phyloP scores from a whole-genome alignment of 495 filamentous ascomycete species.

The Aspergillus olivimuriae region DNA sequence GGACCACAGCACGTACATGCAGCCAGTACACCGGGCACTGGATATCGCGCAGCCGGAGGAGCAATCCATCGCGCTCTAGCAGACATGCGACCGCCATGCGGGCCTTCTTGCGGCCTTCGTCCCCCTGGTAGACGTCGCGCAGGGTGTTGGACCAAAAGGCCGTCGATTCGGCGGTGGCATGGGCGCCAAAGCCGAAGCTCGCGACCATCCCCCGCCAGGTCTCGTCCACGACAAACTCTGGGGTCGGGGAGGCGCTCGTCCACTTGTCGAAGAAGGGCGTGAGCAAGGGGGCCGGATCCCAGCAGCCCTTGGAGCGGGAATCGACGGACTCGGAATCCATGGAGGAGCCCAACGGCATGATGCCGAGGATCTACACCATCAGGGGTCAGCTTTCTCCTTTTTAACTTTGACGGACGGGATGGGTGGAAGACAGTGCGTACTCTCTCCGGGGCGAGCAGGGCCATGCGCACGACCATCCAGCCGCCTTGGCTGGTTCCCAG shows the following conservation, averaged over 20 bases:
- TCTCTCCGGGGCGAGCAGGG: constrained; percentile 51
- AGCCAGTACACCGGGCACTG: constrained; percentile 60
- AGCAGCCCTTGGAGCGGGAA: constrained; percentile 50
- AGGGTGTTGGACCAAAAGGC: constrained; percentile 50
- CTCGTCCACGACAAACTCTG: constrained; percentile 51
- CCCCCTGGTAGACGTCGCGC: constrained; percentile 51
- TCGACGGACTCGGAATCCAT: constrained; percentile 55
- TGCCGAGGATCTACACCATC: constrained; percentile 46
- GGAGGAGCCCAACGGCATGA: constrained; percentile 56
- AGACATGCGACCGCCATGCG: constrained; percentile 53
- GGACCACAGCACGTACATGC: constrained; percentile 41
- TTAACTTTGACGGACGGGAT: neutral
- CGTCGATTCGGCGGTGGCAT: constrained; percentile 31
- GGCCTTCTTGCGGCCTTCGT: constrained; percentile 52
- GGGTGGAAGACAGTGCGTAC: constrained; percentile 16
- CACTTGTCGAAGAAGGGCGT: constrained; percentile 41
- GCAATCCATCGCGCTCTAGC: constrained; percentile 52
- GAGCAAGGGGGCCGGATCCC: constrained; percentile 48
- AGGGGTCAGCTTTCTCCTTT: no score
- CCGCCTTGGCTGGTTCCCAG: constrained; percentile 62
- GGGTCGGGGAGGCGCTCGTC: constrained; percentile 37
- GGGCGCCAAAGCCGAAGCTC: constrained; percentile 48
- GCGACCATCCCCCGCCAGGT: constrained; percentile 51
- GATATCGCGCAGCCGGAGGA: constrained; percentile 47
- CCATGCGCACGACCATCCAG: constrained; percentile 59